These are phyloP conservation scores for Trichomonascaceae sp. DNA, from an alignment of 1,139 yeast genomes.

Conservation along the genomic window DNA sequence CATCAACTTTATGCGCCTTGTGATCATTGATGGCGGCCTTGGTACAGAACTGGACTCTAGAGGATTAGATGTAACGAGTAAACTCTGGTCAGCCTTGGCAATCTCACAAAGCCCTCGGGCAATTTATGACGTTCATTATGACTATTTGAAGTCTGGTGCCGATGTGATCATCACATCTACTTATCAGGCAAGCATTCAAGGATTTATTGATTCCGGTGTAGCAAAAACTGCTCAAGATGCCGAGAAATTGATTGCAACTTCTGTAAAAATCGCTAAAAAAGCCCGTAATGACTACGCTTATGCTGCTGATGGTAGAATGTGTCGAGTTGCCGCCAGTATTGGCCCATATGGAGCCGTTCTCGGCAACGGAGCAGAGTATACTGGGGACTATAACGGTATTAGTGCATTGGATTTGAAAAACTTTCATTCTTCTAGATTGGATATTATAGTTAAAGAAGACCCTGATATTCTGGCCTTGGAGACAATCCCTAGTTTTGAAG, in stretches of 20 bases:
- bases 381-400: slow-evolving; percentile 47
- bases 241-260: slow-evolving; percentile 26
- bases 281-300: slow-evolving; percentile 25
- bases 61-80: slow-evolving; percentile 35
- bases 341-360: slow-evolving; percentile 70
- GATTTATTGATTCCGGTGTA: slow-evolving; percentile 34
- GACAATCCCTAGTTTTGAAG: slow-evolving; percentile 55
- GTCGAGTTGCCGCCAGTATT: slow-evolving; percentile 50
- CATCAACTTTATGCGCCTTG: slow-evolving; percentile 3
- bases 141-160: slow-evolving; percentile 50
- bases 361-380: slow-evolving; percentile 63
- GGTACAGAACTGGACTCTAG: slow-evolving; percentile 40
- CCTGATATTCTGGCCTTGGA: slow-evolving; percentile 58
- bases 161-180: slow-evolving; percentile 53
- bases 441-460: slow-evolving; percentile 35
- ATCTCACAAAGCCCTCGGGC: slow-evolving; percentile 43
- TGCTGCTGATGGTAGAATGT: slow-evolving; percentile 1
- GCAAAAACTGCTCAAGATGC: slow-evolving; percentile 29
- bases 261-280: slow-evolving; percentile 27
- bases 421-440: slow-evolving; percentile 47
- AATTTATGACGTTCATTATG: slow-evolving; percentile 45
- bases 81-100: slow-evolving; percentile 59
- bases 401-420: slow-evolving; percentile 32
- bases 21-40: slow-evolving; percentile 41
- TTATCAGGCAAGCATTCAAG: slow-evolving; percentile 51